A percentile compares a stretch with the other conserved stretches of the same genome.
Evolutionary conservation across 306 rosid genomes (phyloP).

Genomic region (Quercus glauca): DNA sequence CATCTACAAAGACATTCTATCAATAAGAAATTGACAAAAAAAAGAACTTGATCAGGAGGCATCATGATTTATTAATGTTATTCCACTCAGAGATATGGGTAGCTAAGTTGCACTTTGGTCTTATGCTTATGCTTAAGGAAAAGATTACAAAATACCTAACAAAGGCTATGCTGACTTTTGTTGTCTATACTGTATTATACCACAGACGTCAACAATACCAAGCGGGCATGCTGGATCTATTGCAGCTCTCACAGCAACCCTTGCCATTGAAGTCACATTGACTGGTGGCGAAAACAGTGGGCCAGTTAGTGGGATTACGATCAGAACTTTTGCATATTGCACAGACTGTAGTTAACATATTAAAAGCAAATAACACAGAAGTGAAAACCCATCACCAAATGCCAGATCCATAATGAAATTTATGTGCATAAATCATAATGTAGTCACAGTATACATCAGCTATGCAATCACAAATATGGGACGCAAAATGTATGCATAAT

Average conservation of each 20-base stretch:
- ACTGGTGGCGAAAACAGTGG: constrained; percentile 1
- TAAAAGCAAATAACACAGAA: neutral
- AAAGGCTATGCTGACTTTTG: neutral
- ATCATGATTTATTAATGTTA: neutral
- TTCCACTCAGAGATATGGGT: neutral
- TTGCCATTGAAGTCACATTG: neutral
- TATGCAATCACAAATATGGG: neutral
- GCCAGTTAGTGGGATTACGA: neutral
- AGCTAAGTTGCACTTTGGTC: neutral
- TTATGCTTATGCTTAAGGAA: neutral
- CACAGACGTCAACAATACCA: neutral
- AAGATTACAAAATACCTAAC: neutral
- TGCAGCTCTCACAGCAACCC: constrained; percentile 9
- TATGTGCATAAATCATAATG: neutral
- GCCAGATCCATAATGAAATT: neutral
- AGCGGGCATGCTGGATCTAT: neutral
- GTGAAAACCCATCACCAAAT: neutral
- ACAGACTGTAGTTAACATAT: neutral
- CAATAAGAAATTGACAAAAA: neutral
- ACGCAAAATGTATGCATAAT: neutral
- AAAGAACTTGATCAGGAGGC: neutral
- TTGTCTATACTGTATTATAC: neutral
- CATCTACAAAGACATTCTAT: neutral
- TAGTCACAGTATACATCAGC: neutral
- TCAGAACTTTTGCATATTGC: neutral